Percentiles rank a stretch among this genome's conserved stretches.
phyloP scores from a whole-genome alignment of 805 yeast species.

The Saccharomycopsis sp. region DNA sequence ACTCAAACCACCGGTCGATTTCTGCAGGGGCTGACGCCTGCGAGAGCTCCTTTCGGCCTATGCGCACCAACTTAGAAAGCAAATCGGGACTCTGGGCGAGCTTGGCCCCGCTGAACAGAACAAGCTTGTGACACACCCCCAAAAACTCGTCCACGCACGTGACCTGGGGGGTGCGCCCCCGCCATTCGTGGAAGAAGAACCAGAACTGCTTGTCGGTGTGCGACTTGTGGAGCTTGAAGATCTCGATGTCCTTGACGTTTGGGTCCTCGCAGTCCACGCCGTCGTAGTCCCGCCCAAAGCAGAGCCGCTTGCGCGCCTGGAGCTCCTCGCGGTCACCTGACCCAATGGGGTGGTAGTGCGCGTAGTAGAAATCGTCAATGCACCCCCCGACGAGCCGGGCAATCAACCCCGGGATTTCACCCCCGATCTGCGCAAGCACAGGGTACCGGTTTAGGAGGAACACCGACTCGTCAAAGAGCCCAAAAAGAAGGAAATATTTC shows the following conservation, averaged over 20 bases:
- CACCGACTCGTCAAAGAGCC: constrained; percentile 56
- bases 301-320: constrained; percentile 24
- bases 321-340: constrained; percentile 8
- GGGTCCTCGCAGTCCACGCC: constrained; percentile 28
- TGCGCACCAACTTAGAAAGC: constrained; percentile 53
- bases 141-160: constrained; percentile 39
- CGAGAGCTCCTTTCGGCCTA: constrained; percentile 32
- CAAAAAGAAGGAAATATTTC: constrained; percentile 47
- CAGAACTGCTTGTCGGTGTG: constrained; percentile 20
- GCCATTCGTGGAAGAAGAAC: constrained; percentile 50
- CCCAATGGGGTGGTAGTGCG: constrained; percentile 22
- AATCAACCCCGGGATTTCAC: constrained; percentile 40
- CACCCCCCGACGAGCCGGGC: constrained; percentile 42
- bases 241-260: constrained; percentile 23
- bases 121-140: constrained; percentile 38
- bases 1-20: constrained; percentile 46
- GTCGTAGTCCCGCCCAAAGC: constrained; percentile 27
- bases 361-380: constrained; percentile 42
- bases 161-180: constrained; percentile 32
- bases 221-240: constrained; percentile 29
- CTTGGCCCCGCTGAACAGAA: constrained; percentile 50
- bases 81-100: constrained; percentile 43
- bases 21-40: constrained; percentile 10
- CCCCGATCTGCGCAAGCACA: constrained; percentile 47
- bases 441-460: constrained; percentile 57